These are phyloP conservation scores for Byssoonygena ceratinophila DNA, from an alignment of 2,329 filamentous ascomycete species.

Conservation along the genomic window DNA sequence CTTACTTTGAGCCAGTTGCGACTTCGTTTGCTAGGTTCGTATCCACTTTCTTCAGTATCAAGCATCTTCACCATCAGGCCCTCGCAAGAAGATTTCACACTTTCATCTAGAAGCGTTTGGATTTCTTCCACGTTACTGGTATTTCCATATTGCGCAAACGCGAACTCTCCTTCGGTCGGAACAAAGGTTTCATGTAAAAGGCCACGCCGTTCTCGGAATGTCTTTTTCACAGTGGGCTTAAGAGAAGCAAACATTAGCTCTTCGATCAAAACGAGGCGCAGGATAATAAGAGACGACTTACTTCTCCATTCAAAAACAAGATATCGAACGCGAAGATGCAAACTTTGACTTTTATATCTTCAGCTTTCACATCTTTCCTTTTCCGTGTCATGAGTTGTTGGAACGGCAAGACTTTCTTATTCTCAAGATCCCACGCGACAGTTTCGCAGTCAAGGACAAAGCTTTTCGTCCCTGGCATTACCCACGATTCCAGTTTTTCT, in stretches of 20 bases:
- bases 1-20: conserved; percentile 93
- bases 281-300: conserved; percentile 22
- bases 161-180: conserved; percentile 77
- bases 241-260: conserved; percentile 19
- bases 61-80: conserved; percentile 99
- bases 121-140: conserved; percentile 88
- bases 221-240: conserved; percentile 67
- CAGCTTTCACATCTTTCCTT: conserved; percentile 88
- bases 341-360: conserved; percentile 92
- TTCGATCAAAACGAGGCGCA: not conserved
- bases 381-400: conserved; percentile 98
- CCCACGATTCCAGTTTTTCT: conserved; percentile 75
- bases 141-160: conserved; percentile 77
- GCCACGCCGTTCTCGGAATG: conserved; percentile 71
- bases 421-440: conserved; percentile 86
- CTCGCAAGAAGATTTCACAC: conserved; percentile 90
- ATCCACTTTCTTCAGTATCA: conserved; percentile 81
- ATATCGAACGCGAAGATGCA: conserved; percentile 96
- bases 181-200: conserved; percentile 63
- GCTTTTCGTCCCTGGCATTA: conserved; percentile 79
- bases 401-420: conserved; percentile 94
- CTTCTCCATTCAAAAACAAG: conserved; percentile 82
- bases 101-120: conserved; percentile 82
- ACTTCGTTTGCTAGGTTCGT: conserved; percentile 90
- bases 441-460: conserved; percentile 99